A percentile compares a stretch with the other conserved stretches of the same genome.
phyloP scores from a whole-genome alignment of 2,329 filamentous ascomycete species.

The Decorospora gaudefroyi region DNA sequence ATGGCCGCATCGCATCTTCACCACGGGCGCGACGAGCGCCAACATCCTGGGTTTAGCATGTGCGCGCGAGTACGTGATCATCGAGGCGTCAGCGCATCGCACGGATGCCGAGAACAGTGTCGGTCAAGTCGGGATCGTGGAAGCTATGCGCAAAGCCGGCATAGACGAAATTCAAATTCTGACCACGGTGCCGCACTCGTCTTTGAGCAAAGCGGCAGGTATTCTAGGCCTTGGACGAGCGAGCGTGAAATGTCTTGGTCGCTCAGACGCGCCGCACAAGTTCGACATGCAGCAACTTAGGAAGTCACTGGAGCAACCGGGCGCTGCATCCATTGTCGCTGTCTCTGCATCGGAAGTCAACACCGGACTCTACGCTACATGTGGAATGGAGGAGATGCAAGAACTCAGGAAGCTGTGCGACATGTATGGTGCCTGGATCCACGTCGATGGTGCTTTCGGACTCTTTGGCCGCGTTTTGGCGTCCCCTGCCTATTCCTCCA shows the following conservation, averaged over 20 bases:
- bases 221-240: slow-evolving; percentile 76
- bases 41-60: slow-evolving; percentile 69
- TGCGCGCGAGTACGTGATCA: slow-evolving; percentile 70
- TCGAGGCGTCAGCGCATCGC: slow-evolving; percentile 49
- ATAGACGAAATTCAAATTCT: slow-evolving; percentile 74
- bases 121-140: slow-evolving; percentile 70
- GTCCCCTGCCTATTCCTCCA: slow-evolving; percentile 60
- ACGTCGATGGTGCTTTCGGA: slow-evolving; percentile 90
- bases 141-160: slow-evolving; percentile 66
- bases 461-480: slow-evolving; percentile 74
- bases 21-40: slow-evolving; percentile 71
- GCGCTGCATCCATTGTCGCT: slow-evolving; percentile 72
- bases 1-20: slow-evolving; percentile 78
- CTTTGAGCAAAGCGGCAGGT: slow-evolving; percentile 79
- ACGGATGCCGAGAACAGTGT: slow-evolving; percentile 51
- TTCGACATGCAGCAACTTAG: slow-evolving; percentile 71
- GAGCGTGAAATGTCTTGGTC: slow-evolving; percentile 65
- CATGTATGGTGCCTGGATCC: slow-evolving; percentile 77
- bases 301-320: slow-evolving; percentile 57
- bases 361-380: slow-evolving; percentile 76
- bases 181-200: slow-evolving; percentile 82
- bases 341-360: slow-evolving; percentile 92
- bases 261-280: slow-evolving; percentile 64
- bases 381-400: slow-evolving; percentile 60
- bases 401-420: slow-evolving; percentile 72